Conservation (phyloP, 2,329 filamentous ascomycete genomes). For the Penicillium sp. region DNA sequence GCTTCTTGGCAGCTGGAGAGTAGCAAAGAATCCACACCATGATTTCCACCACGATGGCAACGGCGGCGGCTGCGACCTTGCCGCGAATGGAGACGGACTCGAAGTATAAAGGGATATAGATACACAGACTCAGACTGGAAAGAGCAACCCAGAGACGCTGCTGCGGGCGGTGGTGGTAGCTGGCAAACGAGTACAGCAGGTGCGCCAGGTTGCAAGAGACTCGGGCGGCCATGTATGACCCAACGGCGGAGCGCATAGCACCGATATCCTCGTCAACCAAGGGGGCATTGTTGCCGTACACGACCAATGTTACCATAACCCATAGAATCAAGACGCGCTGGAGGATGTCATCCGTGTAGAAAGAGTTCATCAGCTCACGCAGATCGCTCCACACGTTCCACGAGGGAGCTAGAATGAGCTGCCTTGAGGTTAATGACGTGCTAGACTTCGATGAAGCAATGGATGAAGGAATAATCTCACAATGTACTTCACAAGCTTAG, state of each 20-base stretch:
- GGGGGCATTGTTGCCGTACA: conserved; percentile 53
- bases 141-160: conserved; percentile 48
- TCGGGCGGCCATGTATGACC: conserved; percentile 51
- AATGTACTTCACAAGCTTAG: conserved; percentile 51
- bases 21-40: conserved; percentile 49
- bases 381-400: conserved; percentile 56
- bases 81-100: conserved; percentile 42
- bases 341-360: conserved; percentile 54
- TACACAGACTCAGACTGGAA: conserved; percentile 45
- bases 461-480: conserved; percentile 11
- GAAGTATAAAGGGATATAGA: conserved; percentile 50
- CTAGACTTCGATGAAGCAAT: no score
- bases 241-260: conserved; percentile 50
- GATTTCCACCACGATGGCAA: conserved; percentile 49
- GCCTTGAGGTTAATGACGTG: background rate
- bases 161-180: conserved; percentile 51
- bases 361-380: conserved; percentile 56
- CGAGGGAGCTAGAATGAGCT: conserved; percentile 51
- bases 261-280: conserved; percentile 46
- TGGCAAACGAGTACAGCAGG: conserved; percentile 49
- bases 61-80: conserved; percentile 48
- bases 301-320: conserved; percentile 53
- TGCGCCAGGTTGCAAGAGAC: conserved; percentile 43
- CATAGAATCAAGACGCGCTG: conserved; percentile 54
- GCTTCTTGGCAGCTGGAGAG: conserved; percentile 47